Evolutionary conservation across 176 grass and related monocot genomes (phyloP).

Genomic region (Oryza meyeriana): DNA sequence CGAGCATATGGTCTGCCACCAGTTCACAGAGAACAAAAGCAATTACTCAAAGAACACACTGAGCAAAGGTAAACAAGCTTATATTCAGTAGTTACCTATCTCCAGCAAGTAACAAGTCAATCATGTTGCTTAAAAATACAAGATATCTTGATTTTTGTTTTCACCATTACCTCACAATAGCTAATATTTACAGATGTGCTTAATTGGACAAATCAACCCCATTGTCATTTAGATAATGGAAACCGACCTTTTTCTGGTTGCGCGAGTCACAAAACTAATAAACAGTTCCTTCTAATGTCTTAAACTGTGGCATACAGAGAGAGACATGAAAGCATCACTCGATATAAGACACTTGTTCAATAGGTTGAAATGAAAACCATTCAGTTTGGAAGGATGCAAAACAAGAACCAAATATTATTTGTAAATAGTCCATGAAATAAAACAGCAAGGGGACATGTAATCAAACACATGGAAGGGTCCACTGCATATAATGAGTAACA

Average conservation of each 20-base stretch:
- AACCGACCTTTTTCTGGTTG: background rate
- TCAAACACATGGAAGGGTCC: background rate
- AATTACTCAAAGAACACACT: background rate
- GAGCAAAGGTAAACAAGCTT: background rate
- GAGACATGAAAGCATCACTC: background rate
- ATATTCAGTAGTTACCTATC: background rate
- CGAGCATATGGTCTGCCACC: background rate
- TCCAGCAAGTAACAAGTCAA: background rate
- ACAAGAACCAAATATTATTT: background rate
- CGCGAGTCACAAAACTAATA: background rate
- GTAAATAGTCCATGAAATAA: background rate
- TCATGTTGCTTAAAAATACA: background rate
- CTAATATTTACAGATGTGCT: background rate
- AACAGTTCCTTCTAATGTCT: background rate
- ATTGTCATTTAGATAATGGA: background rate
- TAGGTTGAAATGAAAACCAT: background rate
- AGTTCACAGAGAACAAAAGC: slow-evolving; percentile 2
- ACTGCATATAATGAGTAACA: background rate
- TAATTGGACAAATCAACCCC: background rate
- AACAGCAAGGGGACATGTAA: background rate
- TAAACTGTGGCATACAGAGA: background rate
- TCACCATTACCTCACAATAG: background rate
- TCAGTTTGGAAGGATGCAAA: background rate
- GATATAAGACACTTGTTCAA: background rate
- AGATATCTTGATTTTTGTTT: background rate